phyloP scores from a whole-genome alignment of 371 early-diverging fungal species.

The Rhizopus microsporus region DNA sequence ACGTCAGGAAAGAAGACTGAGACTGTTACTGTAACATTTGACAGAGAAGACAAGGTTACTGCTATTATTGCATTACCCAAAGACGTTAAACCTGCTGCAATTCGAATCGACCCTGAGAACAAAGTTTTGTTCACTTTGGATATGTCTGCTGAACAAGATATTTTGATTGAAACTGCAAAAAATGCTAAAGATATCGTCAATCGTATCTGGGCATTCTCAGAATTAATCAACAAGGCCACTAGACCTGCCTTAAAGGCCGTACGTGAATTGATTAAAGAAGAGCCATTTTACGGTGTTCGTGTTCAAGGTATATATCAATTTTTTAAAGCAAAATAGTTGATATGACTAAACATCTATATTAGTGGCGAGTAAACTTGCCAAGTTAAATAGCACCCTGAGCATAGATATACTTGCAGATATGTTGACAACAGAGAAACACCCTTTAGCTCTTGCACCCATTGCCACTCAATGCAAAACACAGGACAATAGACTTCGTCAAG shows the following conservation, averaged over 20 bases:
- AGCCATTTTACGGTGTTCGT: slow-evolving; percentile 55
- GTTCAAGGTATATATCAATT: slow-evolving; percentile 19
- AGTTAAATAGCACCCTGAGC: slow-evolving; percentile 35
- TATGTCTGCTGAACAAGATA: slow-evolving; percentile 47
- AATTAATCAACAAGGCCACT: slow-evolving; percentile 45
- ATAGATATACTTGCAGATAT: slow-evolving; percentile 46
- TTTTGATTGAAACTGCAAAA: slow-evolving; percentile 47
- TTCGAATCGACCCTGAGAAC: slow-evolving; percentile 57
- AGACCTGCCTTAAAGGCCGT: slow-evolving; percentile 45
- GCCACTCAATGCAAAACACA: slow-evolving; percentile 18
- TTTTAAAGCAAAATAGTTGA: neutral
- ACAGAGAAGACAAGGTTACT: slow-evolving; percentile 20
- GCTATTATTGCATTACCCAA: slow-evolving; percentile 19
- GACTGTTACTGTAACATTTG: slow-evolving; percentile 29
- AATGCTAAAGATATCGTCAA: slow-evolving; percentile 26
- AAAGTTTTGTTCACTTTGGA: slow-evolving; percentile 48
- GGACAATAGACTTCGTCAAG: slow-evolving; percentile 41
- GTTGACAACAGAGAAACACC: slow-evolving; percentile 45
- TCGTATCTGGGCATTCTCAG: slow-evolving; percentile 49
- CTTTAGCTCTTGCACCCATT: slow-evolving; percentile 32
- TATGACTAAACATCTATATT: neutral
- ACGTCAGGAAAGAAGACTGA: slow-evolving; percentile 33
- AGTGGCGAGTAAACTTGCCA: slow-evolving; percentile 40
- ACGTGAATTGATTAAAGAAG: slow-evolving; percentile 25
- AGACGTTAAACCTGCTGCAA: slow-evolving; percentile 27